Percentiles rank a stretch among this genome's conserved stretches.
Conservation (phyloP, 164 flowering plant genomes). For the Vitis rupestris region DNA sequence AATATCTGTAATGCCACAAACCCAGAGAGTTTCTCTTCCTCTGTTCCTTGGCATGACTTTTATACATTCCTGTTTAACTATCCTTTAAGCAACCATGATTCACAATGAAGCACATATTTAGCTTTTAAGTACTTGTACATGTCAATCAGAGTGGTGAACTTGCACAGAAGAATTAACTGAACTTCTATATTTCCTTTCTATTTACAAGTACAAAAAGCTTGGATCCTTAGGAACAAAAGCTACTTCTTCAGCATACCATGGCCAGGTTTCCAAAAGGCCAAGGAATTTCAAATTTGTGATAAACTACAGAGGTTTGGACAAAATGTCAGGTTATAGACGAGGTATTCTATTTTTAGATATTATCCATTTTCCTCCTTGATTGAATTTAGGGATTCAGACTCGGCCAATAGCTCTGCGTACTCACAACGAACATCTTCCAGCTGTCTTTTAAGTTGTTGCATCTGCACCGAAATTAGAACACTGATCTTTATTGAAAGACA, state of each 20-base stretch:
- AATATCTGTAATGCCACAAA: too few species aligned
- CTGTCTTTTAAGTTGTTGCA: conserved; percentile 27
- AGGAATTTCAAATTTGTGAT: background rate
- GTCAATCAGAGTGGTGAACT: too few species aligned
- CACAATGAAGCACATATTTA: too few species aligned
- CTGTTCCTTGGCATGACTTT: too few species aligned
- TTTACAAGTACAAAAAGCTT: background rate
- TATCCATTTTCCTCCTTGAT: conserved; percentile 21
- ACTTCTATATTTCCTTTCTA: background rate
- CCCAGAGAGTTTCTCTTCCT: too few species aligned
- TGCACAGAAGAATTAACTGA: too few species aligned
- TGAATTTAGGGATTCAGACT: conserved; percentile 22
- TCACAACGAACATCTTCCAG: conserved; percentile 25
- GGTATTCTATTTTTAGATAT: background rate
- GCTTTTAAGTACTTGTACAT: too few species aligned
- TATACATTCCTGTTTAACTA: too few species aligned
- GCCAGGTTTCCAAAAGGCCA: background rate
- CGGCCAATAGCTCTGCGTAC: conserved; percentile 28
- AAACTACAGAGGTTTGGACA: background rate
- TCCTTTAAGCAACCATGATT: too few species aligned
- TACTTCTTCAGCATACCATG: too few species aligned
- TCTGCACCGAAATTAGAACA: conserved; percentile 21
- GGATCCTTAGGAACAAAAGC: background rate
- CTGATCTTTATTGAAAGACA: background rate
- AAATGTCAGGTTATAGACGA: background rate